These are phyloP conservation scores for Rheum nobile DNA, from an alignment of 148 eudicot species.

Conservation along the genomic window DNA sequence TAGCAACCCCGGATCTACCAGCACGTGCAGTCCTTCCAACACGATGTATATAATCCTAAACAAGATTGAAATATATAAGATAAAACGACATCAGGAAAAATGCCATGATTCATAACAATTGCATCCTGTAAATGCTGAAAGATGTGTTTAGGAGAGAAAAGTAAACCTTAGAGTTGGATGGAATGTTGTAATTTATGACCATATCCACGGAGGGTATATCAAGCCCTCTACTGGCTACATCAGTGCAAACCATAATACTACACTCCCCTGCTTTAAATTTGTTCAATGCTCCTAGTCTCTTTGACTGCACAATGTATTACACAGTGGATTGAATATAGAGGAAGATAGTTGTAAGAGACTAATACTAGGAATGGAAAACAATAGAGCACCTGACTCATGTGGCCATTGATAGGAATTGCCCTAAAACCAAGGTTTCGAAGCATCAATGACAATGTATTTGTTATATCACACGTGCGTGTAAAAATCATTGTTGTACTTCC, in stretches of 20 bases:
- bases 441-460: constrained; percentile 50
- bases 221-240: constrained; percentile 88
- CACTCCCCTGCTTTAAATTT: constrained; percentile 88
- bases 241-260: constrained; percentile 70
- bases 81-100: too few relatives aligned
- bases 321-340: neutral
- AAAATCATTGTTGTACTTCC: constrained; percentile 75
- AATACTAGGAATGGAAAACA: neutral
- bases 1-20: constrained; percentile 79
- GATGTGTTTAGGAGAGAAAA: neutral
- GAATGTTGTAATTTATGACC: constrained; percentile 88
- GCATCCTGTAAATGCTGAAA: neutral
- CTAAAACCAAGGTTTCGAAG: constrained; percentile 80
- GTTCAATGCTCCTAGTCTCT: constrained; percentile 80
- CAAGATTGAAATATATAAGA: constrained; percentile 7
- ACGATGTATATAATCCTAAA: constrained; percentile 85
- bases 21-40: constrained; percentile 99
- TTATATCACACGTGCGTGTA: constrained; percentile 70
- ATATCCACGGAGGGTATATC: constrained; percentile 86
- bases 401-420: constrained; percentile 81
- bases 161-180: constrained; percentile 65
- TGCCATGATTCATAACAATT: neutral
- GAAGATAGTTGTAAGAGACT: neutral
- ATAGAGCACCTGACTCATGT: constrained; percentile 60
- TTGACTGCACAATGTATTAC: constrained; percentile 28